Base-by-base conservation (phyloP, 2,329 filamentous ascomycete genomes). In the Diaporthe caulivora region DNA sequence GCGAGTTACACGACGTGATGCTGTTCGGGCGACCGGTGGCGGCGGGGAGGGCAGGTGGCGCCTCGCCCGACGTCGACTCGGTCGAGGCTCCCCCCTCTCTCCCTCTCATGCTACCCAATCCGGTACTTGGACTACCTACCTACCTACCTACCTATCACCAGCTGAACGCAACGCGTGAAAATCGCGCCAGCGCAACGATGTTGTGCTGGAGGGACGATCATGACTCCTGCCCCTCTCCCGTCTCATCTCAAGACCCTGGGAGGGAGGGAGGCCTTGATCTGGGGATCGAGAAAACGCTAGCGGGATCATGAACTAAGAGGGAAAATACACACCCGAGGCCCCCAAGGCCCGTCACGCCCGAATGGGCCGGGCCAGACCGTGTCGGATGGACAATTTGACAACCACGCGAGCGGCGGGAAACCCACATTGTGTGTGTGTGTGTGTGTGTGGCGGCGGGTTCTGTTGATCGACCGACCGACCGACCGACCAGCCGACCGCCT, bases 1-100 rank as follows among this genome's bases (percentile, higher is more conserved):
- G 60, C 42, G 44, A 17, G 60, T 65, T 65, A 49, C 60, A 65
- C 62, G 8, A n/a, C 21, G 37, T n/a, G 29, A 15, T 31, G 26
- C 18, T 34, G 26, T 13, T 51, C 62, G 62, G 44, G 62, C 62
- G n/a, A 64, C 44, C 42, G 42, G 26, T 15, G 29, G 17, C 44
- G 31, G 49, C n/a, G n/a, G n/a, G n/a, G n/a, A n/a, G 60, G 13
- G 9, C 44, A 29, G 44, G 42, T 15, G 17, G 1, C 21, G 26
- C 24, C 7, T 24, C 42, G 58, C 26, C 11, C 34, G 5, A 5
- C 5, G 34, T 40, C 26, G 15, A 21, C 1, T 24, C 3, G 15
- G 2, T 40, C 34, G 17, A 24, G 34, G n/a, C 10, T 37, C 21
- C 13, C 29, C 13, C 3, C 26, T 21, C 53, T 4, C 34, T 55